Base-by-base conservation (phyloP, 495 filamentous ascomycete genomes). In the Penicillium lagena region DNA sequence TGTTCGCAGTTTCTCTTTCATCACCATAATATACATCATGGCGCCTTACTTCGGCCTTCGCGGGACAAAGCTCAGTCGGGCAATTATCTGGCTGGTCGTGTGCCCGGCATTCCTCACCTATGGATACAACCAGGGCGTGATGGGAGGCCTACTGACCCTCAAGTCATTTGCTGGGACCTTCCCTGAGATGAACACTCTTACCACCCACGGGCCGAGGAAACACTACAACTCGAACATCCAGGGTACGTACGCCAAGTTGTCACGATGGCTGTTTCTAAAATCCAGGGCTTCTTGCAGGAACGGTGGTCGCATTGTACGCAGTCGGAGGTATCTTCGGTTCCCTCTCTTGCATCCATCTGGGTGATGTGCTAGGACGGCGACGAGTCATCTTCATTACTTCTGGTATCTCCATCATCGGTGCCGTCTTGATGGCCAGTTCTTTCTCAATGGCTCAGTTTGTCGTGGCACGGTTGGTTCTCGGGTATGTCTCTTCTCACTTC, bases 391-490 rank as follows among this genome's bases (percentile, higher is more conserved):
- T 63, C 42, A n/a, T 59, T 32, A 53, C 57, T 2, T 56, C 58
- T 0, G 51, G 47, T n/a, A 46, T 65, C 1, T 56, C 62, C 29
- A 54, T 68, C 13, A 59, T 75, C 15, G 71, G 66, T 28, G 59
- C 65, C 29, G 55, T 71, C 9, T 62, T 73, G n/a, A 68, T 70
- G 56, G 68, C 69, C 1, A 71, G 63, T 7, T 52, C 49, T 27
- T 67, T 42, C 47, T 60, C 55, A 40, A 51, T 67, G n/a, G 43
- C 54, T 13, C 61, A 59, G 43, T 67, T 69, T 12, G 59, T 67
- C 56, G 60, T 62, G 45, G 75, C 79, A 35, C 67, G 82, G 47
- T 54, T 76, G 12, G 59, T 83, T 27, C 78, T 81, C 32, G 81
- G 81, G 11, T 66, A 76, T 17, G 22, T 22, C 22, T 6, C 22